These are phyloP conservation scores for Schoenoplectus tabernaemontani DNA, from an alignment of 202 grass and related monocot species.

Conservation along the genomic window DNA sequence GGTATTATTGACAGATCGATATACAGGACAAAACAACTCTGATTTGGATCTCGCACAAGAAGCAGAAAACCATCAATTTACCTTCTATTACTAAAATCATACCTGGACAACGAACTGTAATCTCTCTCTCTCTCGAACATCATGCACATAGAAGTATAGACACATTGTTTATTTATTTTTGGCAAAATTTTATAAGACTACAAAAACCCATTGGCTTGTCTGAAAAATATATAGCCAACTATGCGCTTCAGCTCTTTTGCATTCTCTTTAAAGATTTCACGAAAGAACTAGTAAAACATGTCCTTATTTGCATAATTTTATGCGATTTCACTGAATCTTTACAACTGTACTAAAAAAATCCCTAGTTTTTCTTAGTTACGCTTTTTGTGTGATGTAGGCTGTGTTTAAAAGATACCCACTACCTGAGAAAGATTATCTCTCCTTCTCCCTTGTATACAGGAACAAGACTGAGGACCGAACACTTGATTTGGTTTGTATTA, in stretches of 20 bases:
- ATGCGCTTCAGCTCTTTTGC: too few species aligned
- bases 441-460: slow-evolving; percentile 79
- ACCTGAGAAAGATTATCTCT: slow-evolving; percentile 81
- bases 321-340: neutral
- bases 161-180: neutral
- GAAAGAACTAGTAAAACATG: neutral
- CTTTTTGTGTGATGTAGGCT: slow-evolving; percentile 33
- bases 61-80: slow-evolving; percentile 35
- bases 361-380: slow-evolving; percentile 15
- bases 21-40: slow-evolving; percentile 39
- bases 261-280: neutral
- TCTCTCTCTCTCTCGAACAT: neutral
- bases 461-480: slow-evolving; percentile 70
- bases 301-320: neutral
- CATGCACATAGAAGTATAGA: neutral
- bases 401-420: slow-evolving; percentile 66
- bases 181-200: neutral
- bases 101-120: slow-evolving; percentile 85
- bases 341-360: neutral
- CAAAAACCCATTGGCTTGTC: neutral
- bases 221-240: neutral
- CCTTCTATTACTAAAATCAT: slow-evolving; percentile 50
- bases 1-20: slow-evolving; percentile 17
- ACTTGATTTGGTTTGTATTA: slow-evolving; percentile 52
- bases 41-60: slow-evolving; percentile 42